phyloP scores from a whole-genome alignment of 768 basidiomycete species.

The Lactarius trivialis region DNA sequence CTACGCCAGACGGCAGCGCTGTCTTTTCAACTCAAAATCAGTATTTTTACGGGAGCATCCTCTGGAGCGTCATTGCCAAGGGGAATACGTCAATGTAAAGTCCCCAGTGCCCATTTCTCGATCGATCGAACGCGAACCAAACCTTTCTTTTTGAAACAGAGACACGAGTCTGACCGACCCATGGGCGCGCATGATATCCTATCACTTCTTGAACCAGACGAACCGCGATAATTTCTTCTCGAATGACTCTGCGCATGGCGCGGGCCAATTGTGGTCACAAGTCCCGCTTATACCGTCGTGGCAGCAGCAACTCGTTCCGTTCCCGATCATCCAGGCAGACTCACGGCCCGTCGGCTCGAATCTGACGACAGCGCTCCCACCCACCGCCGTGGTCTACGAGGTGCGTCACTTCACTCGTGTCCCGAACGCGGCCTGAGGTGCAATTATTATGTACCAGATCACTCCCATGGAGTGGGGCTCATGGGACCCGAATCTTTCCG shows the following conservation, averaged over 20 bases:
- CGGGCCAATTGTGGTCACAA: slow-evolving; percentile 64
- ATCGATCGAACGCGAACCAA: not conserved
- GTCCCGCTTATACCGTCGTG: slow-evolving; percentile 48
- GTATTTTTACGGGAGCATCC: slow-evolving; percentile 46
- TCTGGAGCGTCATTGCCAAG: slow-evolving; percentile 51
- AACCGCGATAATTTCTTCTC: slow-evolving; percentile 52
- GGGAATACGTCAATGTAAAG: slow-evolving; percentile 34
- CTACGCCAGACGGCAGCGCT: slow-evolving; percentile 46
- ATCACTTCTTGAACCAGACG: slow-evolving; percentile 70
- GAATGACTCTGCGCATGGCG: slow-evolving; percentile 54
- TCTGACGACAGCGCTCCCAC: slow-evolving; percentile 34
- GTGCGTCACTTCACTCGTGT: slow-evolving; percentile 30
- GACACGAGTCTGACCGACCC: slow-evolving; percentile 61
- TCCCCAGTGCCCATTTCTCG: not conserved
- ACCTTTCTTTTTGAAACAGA: slow-evolving; percentile 35
- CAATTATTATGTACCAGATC: slow-evolving; percentile 33
- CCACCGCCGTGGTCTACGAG: slow-evolving; percentile 51
- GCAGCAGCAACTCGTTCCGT: slow-evolving; percentile 45
- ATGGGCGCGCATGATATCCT: slow-evolving; percentile 59
- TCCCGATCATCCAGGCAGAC: slow-evolving; percentile 60
- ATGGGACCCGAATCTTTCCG: slow-evolving; percentile 65
- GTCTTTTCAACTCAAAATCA: slow-evolving; percentile 43
- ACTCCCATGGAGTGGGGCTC: slow-evolving; percentile 65
- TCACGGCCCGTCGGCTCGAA: slow-evolving; percentile 44
- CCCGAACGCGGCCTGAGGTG: not conserved